Base-by-base conservation (phyloP, 805 yeast genomes). In the Yamadazyma ubonensis region DNA sequence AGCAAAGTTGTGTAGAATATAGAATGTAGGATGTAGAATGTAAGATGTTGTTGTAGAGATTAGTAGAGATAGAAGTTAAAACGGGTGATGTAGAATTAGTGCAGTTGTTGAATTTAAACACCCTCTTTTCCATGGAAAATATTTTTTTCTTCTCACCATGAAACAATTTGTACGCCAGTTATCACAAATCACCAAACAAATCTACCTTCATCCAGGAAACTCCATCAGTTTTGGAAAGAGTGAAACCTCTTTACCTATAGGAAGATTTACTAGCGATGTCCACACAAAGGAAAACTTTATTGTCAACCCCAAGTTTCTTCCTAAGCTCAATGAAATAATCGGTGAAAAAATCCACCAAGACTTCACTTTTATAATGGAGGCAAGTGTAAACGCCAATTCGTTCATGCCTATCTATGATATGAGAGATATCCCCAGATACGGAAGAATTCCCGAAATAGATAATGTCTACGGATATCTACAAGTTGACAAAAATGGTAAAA, bases 351-450 rank as follows among this genome's bases (percentile, higher is more conserved):
- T 65, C 14, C 53, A 55, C 17, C 39, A 71, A 10, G 86, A 81
- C 54, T 73, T 75, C 47, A 55, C 78, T 1, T 81, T 73, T 51
- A 66, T 71, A 19, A 57, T 79, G 53, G 86, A 80, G 43, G 78
- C 84, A 0, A 67, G 76, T 3, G 69, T 70, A 26, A 75, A 74
- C 47, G 75, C 75, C 10, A 65, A 65, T 15, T 62, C 73, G 0
- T 79, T 63, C 56, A 76, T 83, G 82, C 87, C 89, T 6, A 75
- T 86, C 31, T 82, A 76, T 49, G 95, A 86, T 55, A 68, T 81
- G 45, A 69, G 93, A 43, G 76, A 71, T 33, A 71, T 78, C 1
- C 88, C 91, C 1, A 63, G 73, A 16, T 77, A 74, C 44, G 83
- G 82, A 23, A 68, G 93, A 48, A 75, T 73, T 10, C 87, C 91